These are phyloP conservation scores for Colletotrichum tropicale DNA, from an alignment of 2,329 filamentous ascomycete species.

Conservation along the genomic window DNA sequence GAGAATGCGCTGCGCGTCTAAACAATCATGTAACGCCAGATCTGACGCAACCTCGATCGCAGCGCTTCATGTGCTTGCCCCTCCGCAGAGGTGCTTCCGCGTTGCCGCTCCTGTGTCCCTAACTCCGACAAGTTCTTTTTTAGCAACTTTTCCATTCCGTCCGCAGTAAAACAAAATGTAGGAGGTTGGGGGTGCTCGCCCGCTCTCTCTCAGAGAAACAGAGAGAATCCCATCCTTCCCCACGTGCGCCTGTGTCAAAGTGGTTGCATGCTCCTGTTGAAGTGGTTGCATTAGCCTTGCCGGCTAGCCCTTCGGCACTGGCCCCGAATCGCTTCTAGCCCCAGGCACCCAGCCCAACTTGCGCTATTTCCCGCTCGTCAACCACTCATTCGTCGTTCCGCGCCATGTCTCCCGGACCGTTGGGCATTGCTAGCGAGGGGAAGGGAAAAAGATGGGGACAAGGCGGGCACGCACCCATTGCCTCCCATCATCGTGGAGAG, in stretches of 20 bases:
- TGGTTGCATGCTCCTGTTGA: constrained; percentile 10
- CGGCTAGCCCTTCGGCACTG: constrained; percentile 2
- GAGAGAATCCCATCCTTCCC: neutral
- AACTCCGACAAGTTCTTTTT: neutral
- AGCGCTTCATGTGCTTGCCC: neutral
- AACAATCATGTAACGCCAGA: neutral
- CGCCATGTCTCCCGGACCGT: neutral
- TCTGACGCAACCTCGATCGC: constrained; percentile 3
- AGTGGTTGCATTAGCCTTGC: constrained; percentile 20
- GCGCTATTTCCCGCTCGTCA: neutral
- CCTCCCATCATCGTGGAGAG: neutral
- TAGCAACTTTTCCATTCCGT: neutral
- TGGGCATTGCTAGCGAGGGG: neutral
- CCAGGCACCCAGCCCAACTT: neutral
- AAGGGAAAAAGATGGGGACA: neutral
- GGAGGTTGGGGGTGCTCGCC: neutral
- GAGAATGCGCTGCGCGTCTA: neutral
- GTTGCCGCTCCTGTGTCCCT: neutral
- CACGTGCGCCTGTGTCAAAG: constrained; percentile 14
- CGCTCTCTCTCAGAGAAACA: neutral
- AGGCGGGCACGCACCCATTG: neutral
- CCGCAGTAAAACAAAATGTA: neutral
- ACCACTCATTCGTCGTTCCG: neutral
- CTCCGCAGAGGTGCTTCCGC: neutral
- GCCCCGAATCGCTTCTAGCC: neutral